Base-by-base conservation (phyloP, 192 early-diverging fungal species). In the Backusella westeae region DNA sequence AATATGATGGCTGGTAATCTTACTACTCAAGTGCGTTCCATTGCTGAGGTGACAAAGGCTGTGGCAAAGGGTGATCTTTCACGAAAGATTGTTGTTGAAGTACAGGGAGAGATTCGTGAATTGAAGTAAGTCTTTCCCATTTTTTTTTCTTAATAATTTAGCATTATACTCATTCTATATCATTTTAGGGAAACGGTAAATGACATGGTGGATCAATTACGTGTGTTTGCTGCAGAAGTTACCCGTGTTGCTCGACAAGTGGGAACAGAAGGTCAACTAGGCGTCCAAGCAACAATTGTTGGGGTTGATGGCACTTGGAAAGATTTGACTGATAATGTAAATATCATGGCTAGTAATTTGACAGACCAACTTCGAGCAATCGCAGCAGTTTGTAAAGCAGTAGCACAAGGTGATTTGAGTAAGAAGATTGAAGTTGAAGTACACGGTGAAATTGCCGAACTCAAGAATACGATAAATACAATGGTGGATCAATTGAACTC, bases 391-490 rank as follows among this genome's bases (percentile, higher is more conserved):
- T 83, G 84, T 74, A 82, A 82, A 56, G 88, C 88, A 32, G 85
- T 88, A 29, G 86, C 85, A 4, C 76, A 73, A 21, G 86, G 88
- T 67, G 86, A 89, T 71, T 59, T 88, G 26, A 77, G 59, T 19
- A 80, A 84, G 75, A 85, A 83, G 42, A 80, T 89, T 44, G 81
- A 82, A 34, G 88, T 89, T 8, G 81, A 82, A 12, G 85, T 85
- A 23, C 81, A 81, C 15, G 88, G 88, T 66, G 88, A 89, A 76
- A 87, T 89, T 69, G 74, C 85, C 3, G 84, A 89, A n/a, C 77
- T 90, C 38, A 91, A 90, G 76, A 77, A 77, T 9, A 90, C 88
- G 0, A 89, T 92, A 52, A 92, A 90, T 82, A 75, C 77, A 1
- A 89, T 92, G 85, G 89, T 90, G 34, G 79, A 81, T 53, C 88